Base-by-base conservation (phyloP, 1,284 basidiomycete genomes). In the Veloporphyrellus conicus region DNA sequence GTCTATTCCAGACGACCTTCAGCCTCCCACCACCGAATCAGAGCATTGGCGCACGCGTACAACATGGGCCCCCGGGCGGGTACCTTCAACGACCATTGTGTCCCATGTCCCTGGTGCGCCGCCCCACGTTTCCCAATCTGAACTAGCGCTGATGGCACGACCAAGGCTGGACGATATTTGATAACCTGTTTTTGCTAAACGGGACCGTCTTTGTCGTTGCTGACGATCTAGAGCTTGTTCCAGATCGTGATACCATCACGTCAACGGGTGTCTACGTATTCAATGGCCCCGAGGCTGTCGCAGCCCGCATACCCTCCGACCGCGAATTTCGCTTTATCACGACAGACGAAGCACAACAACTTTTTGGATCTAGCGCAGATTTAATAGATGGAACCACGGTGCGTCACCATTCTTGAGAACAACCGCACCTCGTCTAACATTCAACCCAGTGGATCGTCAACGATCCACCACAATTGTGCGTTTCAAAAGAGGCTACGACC, bases 131-230 rank as follows among this genome's bases (percentile, higher is more conserved):
- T 28, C 4, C 1, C 7, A 3, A 23, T 14, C 15, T 2, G 9
- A 34, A 19, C 34, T 29, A 25, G 11, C 37, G 20, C 42, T 20
- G 16, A 16, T 1, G 2, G 22, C 25, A n/a, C 27, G 22, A 33
- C 5, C 41, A 54, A 87, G 89, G 90, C 31, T 93, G 90, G 90
- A 90, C 89, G 1, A 78, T 91, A 43, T 83, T 90, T 50, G 87
- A 92, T 64, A 78, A 77, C 48, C 71, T 93, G 11, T 91, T 88
- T 60, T 64, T 90, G 49, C 71, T 78, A 57, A 87, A 89, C 55
- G 88, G 88, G 34, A 80, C 82, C n/a, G 71, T 89, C 20, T 90
- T 82, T 59, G 70, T 90, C 53, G 85, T 88, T 18, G 75, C 78
- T 6, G 76, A 85, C 56, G 67, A 77, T 18, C 78, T 78, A 6